Evolutionary conservation across 2,329 filamentous ascomycete genomes (phyloP).

Genomic region (Alternaria sp.): DNA sequence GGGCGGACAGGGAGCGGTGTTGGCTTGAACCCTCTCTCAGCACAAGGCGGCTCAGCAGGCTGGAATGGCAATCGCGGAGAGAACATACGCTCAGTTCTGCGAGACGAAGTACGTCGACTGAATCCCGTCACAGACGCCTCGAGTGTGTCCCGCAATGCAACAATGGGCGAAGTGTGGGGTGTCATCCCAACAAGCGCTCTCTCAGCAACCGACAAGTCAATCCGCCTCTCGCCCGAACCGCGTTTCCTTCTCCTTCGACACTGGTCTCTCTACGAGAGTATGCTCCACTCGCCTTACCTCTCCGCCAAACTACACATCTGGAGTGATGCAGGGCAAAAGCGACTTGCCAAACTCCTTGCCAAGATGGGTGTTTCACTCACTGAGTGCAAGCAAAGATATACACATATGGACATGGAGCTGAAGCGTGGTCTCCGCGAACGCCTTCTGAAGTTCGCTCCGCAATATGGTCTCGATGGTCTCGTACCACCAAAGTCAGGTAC

Average conservation of each 20-base stretch:
- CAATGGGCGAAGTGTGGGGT: constrained; percentile 71
- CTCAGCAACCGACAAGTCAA: constrained; percentile 89
- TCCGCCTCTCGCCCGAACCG: constrained; percentile 90
- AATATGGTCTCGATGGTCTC: constrained; percentile 93
- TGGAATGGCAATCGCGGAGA: constrained; percentile 85
- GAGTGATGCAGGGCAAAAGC: constrained; percentile 86
- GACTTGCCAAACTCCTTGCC: constrained; percentile 89
- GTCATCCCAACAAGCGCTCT: constrained; percentile 87
- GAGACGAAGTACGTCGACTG: constrained; percentile 91
- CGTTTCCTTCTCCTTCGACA: constrained; percentile 91
- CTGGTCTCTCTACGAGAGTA: constrained; percentile 97
- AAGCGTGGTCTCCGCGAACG: constrained; percentile 87
- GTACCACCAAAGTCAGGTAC: constrained; percentile 72
- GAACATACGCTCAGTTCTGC: constrained; percentile 81
- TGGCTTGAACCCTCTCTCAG: constrained; percentile 64
- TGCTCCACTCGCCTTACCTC: constrained; percentile 96
- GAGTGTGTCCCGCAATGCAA: constrained; percentile 65
- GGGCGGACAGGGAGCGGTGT: constrained; percentile 84
- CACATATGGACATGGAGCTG: constrained; percentile 97
- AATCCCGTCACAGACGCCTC: constrained; percentile 74
- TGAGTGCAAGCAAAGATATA: constrained; percentile 94
- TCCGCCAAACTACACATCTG: constrained; percentile 92
- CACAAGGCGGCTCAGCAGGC: constrained; percentile 64
- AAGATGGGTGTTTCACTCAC: constrained; percentile 97
- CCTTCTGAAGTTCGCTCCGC: constrained; percentile 85